These are phyloP conservation scores for Comarum palustre DNA, from an alignment of 306 rosid species.

Conservation along the genomic window DNA sequence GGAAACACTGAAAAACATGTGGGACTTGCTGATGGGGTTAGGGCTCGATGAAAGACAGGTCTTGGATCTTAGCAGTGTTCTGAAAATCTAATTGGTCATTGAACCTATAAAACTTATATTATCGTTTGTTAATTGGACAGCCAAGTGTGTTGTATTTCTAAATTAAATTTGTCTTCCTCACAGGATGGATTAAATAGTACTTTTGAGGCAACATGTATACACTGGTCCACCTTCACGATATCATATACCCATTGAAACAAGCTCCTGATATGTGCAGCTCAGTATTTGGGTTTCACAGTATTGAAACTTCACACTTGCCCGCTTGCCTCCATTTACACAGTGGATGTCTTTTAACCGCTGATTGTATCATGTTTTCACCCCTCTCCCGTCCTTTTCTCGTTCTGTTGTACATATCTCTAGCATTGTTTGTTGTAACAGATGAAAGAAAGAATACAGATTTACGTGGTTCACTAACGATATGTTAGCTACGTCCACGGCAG, in stretches of 20 bases:
- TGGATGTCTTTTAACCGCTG: not conserved
- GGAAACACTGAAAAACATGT: slow-evolving; percentile 44
- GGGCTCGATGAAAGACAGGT: slow-evolving; percentile 54
- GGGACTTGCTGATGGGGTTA: slow-evolving; percentile 57
- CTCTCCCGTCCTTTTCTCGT: not conserved
- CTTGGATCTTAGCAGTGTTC: slow-evolving; percentile 24
- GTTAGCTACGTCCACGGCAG: no score
- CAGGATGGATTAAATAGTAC: slow-evolving; percentile 27
- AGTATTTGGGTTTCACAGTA: not conserved
- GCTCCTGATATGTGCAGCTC: slow-evolving; percentile 7
- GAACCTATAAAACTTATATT: not conserved
- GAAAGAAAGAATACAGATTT: no score
- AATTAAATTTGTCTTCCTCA: not conserved
- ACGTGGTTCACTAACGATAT: no score
- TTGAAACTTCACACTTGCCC: slow-evolving; percentile 5
- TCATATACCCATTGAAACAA: slow-evolving; percentile 14
- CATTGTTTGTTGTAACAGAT: no score
- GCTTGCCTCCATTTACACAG: slow-evolving; percentile 7
- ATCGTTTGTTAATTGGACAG: not conserved
- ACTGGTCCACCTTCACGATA: not conserved
- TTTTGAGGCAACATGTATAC: slow-evolving; percentile 11
- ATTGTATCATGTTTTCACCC: not conserved
- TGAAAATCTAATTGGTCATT: not conserved
- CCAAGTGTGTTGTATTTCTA: not conserved
- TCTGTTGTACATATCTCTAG: slow-evolving; percentile 12